A percentile compares a stretch with the other conserved stretches of the same genome.
Evolutionary conservation across 148 eudicot genomes (phyloP).

Genomic region (Fagopyrum tataricum): DNA sequence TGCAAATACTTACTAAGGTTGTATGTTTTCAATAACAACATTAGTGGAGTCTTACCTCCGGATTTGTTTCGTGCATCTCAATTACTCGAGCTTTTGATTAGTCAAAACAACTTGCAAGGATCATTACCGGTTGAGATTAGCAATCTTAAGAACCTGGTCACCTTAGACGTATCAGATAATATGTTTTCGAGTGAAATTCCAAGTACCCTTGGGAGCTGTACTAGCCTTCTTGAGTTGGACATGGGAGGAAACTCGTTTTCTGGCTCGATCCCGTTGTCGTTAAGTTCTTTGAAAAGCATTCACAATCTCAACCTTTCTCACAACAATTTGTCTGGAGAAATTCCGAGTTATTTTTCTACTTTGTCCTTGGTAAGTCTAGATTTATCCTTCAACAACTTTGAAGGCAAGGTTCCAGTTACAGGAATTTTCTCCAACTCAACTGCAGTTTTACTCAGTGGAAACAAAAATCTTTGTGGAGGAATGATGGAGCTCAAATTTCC

Average conservation of each 20-base stretch:
- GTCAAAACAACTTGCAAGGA: constrained; percentile 26
- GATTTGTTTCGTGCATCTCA: constrained; percentile 22
- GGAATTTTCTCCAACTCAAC: constrained; percentile 28
- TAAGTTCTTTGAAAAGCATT: constrained; percentile 20
- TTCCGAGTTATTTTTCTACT: constrained; percentile 22
- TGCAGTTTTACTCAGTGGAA: constrained; percentile 26
- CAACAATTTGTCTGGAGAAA: constrained; percentile 33
- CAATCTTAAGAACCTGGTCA: constrained; percentile 20
- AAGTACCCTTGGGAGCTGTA: constrained; percentile 20
- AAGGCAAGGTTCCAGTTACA: constrained; percentile 31
- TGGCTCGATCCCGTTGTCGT: constrained; percentile 28
- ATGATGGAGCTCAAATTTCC: constrained; percentile 23
- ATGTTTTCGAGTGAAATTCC: constrained; percentile 31
- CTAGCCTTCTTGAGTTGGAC: constrained; percentile 13
- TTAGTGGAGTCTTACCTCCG: constrained; percentile 29
- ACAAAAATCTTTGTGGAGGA: constrained; percentile 38
- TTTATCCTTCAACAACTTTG: constrained; percentile 29
- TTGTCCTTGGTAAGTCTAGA: constrained; percentile 16
- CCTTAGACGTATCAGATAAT: constrained; percentile 21
- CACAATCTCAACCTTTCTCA: constrained; percentile 26
- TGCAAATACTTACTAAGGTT: constrained; percentile 20
- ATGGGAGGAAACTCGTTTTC: constrained; percentile 27
- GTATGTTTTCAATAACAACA: constrained; percentile 21
- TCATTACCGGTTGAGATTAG: constrained; percentile 30
- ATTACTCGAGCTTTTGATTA: constrained; percentile 12